Evolutionary conservation across 2,329 filamentous ascomycete species (phyloP).

Genomic region (Pyrenophora tritici-repentis): DNA sequence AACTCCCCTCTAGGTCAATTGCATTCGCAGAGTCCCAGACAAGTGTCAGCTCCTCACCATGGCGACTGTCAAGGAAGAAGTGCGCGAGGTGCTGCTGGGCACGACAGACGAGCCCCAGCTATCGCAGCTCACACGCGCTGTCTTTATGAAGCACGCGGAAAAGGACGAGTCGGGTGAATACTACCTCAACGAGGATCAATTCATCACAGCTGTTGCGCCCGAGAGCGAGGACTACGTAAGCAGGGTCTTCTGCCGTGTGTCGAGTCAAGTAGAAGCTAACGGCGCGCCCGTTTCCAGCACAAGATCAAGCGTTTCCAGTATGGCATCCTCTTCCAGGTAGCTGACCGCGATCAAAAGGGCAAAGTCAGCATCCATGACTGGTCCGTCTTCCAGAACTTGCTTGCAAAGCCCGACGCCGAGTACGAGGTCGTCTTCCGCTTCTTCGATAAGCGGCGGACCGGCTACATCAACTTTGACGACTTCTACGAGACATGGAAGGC

Average conservation of each 20-base stretch:
- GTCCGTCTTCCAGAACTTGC: conserved; percentile 90
- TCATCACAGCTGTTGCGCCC: conserved; percentile 88
- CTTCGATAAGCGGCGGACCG: conserved; percentile 84
- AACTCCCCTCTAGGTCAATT: conserved; percentile 33
- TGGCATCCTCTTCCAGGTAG: conserved; percentile 87
- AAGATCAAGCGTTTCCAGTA: conserved; percentile 98
- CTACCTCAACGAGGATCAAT: conserved; percentile 82
- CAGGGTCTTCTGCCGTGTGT: conserved; percentile 26
- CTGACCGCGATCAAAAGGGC: conserved; percentile 76
- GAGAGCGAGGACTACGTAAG: conserved; percentile 88
- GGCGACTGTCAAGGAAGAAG: conserved; percentile 71
- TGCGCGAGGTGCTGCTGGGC: conserved; percentile 68
- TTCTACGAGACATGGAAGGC: conserved; percentile 84
- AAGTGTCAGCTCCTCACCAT: conserved; percentile 29
- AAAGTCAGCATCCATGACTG: conserved; percentile 83
- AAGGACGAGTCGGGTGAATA: conserved; percentile 78
- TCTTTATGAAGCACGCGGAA: conserved; percentile 76
- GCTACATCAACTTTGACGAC: conserved; percentile 85
- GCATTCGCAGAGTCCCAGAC: conserved; percentile 21
- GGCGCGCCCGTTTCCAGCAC: conserved; percentile 64
- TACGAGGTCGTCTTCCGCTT: conserved; percentile 98
- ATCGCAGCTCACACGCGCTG: conserved; percentile 74
- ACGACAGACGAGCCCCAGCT: conserved; percentile 62
- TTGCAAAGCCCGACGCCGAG: conserved; percentile 93
- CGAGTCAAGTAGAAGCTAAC: conserved; percentile 34